These are phyloP conservation scores for Diaporthe nobilis DNA, from an alignment of 2,329 filamentous ascomycete genomes.

Conservation along the genomic window DNA sequence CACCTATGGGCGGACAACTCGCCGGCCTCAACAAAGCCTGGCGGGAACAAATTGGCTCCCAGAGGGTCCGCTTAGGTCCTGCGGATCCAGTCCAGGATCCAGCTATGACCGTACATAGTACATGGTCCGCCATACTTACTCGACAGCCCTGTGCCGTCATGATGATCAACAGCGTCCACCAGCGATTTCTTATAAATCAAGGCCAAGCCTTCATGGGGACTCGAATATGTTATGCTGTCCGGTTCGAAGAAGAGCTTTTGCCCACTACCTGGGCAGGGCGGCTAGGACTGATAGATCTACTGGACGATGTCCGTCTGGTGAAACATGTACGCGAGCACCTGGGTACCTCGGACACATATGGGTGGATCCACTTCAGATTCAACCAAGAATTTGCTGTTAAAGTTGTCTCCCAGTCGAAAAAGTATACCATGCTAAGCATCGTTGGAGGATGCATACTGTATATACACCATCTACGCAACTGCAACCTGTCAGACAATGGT, in stretches of 20 bases:
- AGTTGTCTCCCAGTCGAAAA: not conserved
- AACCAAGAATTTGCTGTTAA: conserved; percentile 11
- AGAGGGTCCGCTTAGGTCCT: not conserved
- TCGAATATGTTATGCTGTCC: not conserved
- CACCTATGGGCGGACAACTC: conserved; percentile 23
- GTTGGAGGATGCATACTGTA: not conserved
- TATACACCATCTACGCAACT: not conserved
- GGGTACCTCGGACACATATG: not conserved
- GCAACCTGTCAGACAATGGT: not conserved
- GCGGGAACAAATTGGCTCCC: conserved; percentile 1
- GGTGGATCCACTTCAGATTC: not conserved
- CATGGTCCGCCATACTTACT: not conserved
- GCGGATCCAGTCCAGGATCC: conserved; percentile 6
- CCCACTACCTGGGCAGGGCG: not conserved
- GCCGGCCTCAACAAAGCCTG: conserved; percentile 30
- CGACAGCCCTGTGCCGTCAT: conserved; percentile 11
- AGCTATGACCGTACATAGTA: not conserved
- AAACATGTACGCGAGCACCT: conserved; percentile 1
- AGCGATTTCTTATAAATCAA: not conserved
- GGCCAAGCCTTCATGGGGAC: not conserved
- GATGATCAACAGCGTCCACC: conserved; percentile 16
- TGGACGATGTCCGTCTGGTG: not conserved
- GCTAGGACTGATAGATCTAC: not conserved
- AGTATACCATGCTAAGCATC: not conserved
- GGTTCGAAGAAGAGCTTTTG: not conserved